Percentiles rank a stretch among this genome's conserved stretches.
Conservation (phyloP, 352 stramenopile species). For the Pythium coloratum region DNA sequence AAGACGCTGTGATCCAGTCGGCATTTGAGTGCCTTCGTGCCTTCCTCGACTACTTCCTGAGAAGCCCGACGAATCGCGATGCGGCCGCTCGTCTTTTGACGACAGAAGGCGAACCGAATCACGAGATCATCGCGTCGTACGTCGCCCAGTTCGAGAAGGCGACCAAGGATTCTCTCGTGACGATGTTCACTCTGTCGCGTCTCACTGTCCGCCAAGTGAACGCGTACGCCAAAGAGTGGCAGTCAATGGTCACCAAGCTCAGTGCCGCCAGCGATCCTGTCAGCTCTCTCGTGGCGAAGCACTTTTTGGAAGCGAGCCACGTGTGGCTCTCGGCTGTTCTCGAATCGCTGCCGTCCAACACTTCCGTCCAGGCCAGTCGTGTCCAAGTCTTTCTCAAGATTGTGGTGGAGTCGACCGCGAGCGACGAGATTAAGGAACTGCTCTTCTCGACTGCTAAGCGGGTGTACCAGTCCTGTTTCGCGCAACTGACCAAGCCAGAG, state of each 20-base stretch:
- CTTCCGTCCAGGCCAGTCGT: constrained; percentile 4
- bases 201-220: constrained; percentile 39
- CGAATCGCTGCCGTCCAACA: constrained; percentile 16
- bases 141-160: constrained; percentile 69
- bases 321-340: constrained; percentile 22
- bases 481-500: constrained; percentile 10
- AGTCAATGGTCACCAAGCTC: constrained; percentile 41
- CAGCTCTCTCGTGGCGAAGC: constrained; percentile 12
- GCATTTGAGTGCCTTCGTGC: constrained; percentile 77
- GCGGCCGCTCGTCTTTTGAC: constrained; percentile 34
- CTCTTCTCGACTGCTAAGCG: constrained; percentile 9
- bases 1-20: constrained; percentile 53
- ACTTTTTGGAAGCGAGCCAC: constrained; percentile 13
- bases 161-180: constrained; percentile 41
- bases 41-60: constrained; percentile 69
- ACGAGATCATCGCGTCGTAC: constrained; percentile 35
- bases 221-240: constrained; percentile 42
- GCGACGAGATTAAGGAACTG: not conserved
- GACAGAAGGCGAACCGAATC: constrained; percentile 12
- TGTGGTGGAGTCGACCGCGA: not conserved
- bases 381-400: constrained; percentile 20
- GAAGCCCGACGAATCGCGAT: constrained; percentile 30
- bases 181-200: constrained; percentile 37
- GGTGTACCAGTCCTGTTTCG: constrained; percentile 26
- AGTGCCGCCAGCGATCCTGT: constrained; percentile 10